phyloP scores from a whole-genome alignment of 2,329 filamentous ascomycete species.

The Colletotrichum chrysophilum region DNA sequence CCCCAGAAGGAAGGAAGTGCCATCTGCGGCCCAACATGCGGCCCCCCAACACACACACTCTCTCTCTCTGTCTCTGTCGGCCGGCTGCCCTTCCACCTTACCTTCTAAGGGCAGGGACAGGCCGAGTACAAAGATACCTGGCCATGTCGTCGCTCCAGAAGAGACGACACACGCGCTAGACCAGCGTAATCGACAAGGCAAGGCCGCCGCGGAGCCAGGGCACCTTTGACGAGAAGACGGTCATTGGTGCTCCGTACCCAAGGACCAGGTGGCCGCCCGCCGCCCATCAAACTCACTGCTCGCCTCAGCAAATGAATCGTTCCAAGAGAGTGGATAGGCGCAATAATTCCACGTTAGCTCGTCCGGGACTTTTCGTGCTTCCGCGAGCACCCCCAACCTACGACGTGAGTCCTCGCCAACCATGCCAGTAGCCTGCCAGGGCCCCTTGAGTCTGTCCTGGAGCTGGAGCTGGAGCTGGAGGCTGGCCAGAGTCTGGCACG shows the following conservation, averaged over 20 bases:
- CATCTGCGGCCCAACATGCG: constrained; percentile 19
- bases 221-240: not conserved
- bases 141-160: not conserved
- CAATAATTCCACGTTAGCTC: constrained; percentile 1
- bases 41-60: constrained; percentile 4
- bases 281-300: not conserved
- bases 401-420: not conserved
- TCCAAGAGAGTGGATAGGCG: constrained; percentile 12
- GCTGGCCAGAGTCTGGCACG: not conserved
- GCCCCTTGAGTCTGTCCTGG: not conserved
- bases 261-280: not conserved
- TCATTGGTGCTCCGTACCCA: not conserved
- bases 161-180: constrained; percentile 5
- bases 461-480: not conserved
- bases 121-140: constrained; percentile 14
- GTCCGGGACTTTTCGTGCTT: constrained; percentile 12
- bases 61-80: not conserved
- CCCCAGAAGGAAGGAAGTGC: constrained; percentile 16
- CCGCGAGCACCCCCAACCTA: not conserved
- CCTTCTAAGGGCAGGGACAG: not conserved
- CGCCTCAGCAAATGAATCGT: constrained; percentile 17
- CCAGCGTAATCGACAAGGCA: not conserved
- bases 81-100: not conserved
- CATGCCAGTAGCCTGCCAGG: not conserved
- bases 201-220: not conserved